These are phyloP conservation scores for Rutstroemia sp. DNA, from an alignment of 2,329 filamentous ascomycete genomes.

Conservation along the genomic window DNA sequence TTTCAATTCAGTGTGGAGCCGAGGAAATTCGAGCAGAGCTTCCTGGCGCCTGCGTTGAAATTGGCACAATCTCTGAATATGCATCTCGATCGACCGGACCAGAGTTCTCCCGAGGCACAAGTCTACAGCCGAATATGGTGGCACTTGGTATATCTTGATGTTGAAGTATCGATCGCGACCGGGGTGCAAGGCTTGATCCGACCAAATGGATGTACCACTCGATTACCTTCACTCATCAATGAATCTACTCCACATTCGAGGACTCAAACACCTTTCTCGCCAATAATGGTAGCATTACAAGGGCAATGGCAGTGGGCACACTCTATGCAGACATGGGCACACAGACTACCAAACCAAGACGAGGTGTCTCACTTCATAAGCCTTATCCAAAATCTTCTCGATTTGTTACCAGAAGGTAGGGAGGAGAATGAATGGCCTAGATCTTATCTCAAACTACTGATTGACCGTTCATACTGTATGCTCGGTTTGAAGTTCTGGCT, in stretches of 20 bases:
- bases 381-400: background rate
- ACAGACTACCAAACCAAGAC: background rate
- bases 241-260: background rate
- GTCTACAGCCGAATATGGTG: conserved; percentile 5
- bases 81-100: background rate
- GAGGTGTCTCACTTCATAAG: conserved; percentile 5
- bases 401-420: background rate
- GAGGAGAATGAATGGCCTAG: conserved; percentile 5
- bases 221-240: background rate
- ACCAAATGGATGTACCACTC: background rate
- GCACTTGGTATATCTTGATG: conserved; percentile 8
- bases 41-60: conserved; percentile 4
- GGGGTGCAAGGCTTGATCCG: conserved; percentile 5
- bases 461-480: conserved; percentile 12
- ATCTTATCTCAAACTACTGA: conserved; percentile 9
- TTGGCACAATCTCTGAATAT: background rate
- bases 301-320: conserved; percentile 10
- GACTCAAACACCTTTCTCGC: background rate
- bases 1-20: background rate
- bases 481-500: conserved; percentile 11
- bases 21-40: background rate
- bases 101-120: background rate
- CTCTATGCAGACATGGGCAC: conserved; percentile 9
- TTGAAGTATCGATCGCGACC: conserved; percentile 7
- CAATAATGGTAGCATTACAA: conserved; percentile 6